Evolutionary conservation across 2,329 filamentous ascomycete species (phyloP), one percentile per base, ranked within the genome.

Genomic region (Diaporthe velutina): DNA sequence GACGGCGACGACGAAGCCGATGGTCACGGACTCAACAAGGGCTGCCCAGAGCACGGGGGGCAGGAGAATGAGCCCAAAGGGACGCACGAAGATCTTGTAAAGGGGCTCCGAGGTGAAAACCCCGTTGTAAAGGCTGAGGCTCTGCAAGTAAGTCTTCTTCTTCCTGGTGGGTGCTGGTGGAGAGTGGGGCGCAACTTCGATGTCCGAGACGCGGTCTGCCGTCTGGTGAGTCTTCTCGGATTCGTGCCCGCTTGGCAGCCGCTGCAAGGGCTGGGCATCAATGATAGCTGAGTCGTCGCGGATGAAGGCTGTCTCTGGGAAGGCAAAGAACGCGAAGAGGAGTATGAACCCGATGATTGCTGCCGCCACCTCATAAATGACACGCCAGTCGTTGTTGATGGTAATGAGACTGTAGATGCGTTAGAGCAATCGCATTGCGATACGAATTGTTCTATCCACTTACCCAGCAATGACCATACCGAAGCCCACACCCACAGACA

Each of bases 41-140:
- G 89, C 87, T 4, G 87, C 87, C 89, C 89, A 91, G 3, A 91
- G 80, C 0, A 91, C 86, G 0, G 87, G 84, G 7, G 89, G 89
- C 1, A 91, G 82, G 3, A 84, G 73, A 15, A 90, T 85, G 38
- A 91, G 80, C 3, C 85, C 83, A 28, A 90, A 78, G 1, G 89
- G 89, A 0, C 89, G 86, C 10, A 87, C 52, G 72, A 87, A 83
- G 77, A 91, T 85, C 74, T 84, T 87, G 71, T 83, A 79, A 2
- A 90, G 73, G 40, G 84, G 84, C 78, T 90, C 89, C 4, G 82
- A 74, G 0, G 88, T 90, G 71, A 85, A 82, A 0, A 76, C 82
- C 3, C 82, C 81, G 73, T 83, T 80, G 75, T 83, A 88, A n/a
- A 89, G 60, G 7, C 79, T 80, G 28, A 89, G 79, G 15, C 79